These are phyloP conservation scores for Venturia asperata DNA, from an alignment of 2,329 filamentous ascomycete genomes.

Conservation along the genomic window DNA sequence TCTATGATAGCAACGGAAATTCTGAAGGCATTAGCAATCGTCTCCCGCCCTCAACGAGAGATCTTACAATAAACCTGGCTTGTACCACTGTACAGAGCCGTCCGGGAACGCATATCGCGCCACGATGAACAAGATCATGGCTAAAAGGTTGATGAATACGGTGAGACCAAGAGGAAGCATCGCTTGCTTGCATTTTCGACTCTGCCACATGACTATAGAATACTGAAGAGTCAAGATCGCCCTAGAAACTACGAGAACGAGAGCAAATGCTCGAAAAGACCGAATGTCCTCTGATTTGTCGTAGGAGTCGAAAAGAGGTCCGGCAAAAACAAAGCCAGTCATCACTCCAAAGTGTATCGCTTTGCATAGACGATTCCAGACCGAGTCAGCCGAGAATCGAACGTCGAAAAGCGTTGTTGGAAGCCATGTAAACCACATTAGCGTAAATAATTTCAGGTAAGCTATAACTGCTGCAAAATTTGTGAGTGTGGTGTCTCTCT, in stretches of 20 bases:
- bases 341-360: slow-evolving; percentile 53
- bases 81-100: slow-evolving; percentile 6
- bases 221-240: slow-evolving; percentile 7
- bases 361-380: slow-evolving; percentile 52
- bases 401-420: slow-evolving; percentile 54
- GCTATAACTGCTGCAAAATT: slow-evolving; percentile 23
- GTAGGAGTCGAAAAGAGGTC: slow-evolving; percentile 51
- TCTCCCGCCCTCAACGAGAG: not conserved
- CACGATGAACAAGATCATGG: not conserved
- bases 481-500: not conserved
- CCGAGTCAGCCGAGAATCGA: slow-evolving; percentile 53
- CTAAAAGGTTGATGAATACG: not conserved
- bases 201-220: slow-evolving; percentile 15
- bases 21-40: slow-evolving; percentile 37
- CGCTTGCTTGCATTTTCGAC: slow-evolving; percentile 13
- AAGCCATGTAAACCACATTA: slow-evolving; percentile 60
- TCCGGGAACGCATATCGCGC: slow-evolving; percentile 11
- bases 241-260: slow-evolving; percentile 13
- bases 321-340: slow-evolving; percentile 54
- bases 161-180: slow-evolving; percentile 14
- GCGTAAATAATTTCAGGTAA: slow-evolving; percentile 44
- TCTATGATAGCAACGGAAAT: slow-evolving; percentile 47
- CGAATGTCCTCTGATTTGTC: slow-evolving; percentile 21
- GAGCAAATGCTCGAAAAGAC: slow-evolving; percentile 13
- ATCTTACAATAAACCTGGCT: slow-evolving; percentile 8